phyloP scores from a whole-genome alignment of 495 filamentous ascomycete species.

The Neurospora sp. region DNA sequence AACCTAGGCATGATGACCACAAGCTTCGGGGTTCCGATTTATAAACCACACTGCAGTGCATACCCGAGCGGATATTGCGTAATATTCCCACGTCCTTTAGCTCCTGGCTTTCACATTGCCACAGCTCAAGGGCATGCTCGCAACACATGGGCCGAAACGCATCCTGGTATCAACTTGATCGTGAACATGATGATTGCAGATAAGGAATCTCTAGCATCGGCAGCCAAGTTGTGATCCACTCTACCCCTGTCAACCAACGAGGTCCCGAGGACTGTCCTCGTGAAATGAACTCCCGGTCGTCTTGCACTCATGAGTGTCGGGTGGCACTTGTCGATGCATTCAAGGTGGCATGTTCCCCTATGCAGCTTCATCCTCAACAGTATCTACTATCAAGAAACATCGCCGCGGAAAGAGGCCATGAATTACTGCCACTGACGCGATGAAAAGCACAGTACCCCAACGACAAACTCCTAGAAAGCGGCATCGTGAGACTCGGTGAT shows the following conservation, averaged over 20 bases:
- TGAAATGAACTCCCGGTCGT: background rate
- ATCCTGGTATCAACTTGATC: background rate
- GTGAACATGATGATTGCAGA: background rate
- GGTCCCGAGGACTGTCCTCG: background rate
- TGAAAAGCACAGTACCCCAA: background rate
- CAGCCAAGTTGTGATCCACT: background rate
- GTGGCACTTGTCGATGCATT: background rate
- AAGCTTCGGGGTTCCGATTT: background rate
- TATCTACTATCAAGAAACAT: background rate
- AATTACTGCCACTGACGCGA: background rate
- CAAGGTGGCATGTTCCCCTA: background rate
- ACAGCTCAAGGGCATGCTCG: background rate
- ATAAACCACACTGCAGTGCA: background rate
- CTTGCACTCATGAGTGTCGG: background rate
- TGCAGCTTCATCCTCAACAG: background rate
- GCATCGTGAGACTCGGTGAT: background rate
- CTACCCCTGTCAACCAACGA: background rate
- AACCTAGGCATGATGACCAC: background rate
- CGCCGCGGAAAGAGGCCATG: background rate
- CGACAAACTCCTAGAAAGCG: background rate
- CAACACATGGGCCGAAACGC: background rate
- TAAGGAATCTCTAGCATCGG: background rate
- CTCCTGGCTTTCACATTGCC: background rate
- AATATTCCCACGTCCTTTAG: background rate
- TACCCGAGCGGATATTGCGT: background rate